A percentile compares a stretch with the other conserved stretches of the same genome.
phyloP scores from a whole-genome alignment of 139 green algal species.

The Chlorella sp. region DNA sequence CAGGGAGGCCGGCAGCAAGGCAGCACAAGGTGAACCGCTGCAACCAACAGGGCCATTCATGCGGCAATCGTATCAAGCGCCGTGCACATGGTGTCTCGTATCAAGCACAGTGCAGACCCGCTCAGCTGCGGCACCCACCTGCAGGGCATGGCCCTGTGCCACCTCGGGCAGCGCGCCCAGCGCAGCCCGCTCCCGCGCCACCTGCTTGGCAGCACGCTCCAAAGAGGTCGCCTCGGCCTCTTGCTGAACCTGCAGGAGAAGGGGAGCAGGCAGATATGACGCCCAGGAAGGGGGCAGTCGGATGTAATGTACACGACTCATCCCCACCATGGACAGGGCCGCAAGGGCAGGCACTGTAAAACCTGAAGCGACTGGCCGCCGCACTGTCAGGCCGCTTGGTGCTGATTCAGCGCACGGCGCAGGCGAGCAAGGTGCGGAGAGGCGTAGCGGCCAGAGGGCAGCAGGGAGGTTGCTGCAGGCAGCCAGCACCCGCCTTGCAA shows the following conservation, averaged over 20 bases:
- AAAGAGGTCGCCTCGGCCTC: conserved; percentile 1
- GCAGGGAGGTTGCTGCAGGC: too few species aligned
- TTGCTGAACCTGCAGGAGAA: background rate
- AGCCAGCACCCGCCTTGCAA: too few species aligned
- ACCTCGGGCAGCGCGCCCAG: conserved; percentile 18
- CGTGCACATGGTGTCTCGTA: background rate
- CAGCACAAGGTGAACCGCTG: background rate
- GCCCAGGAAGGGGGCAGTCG: background rate
- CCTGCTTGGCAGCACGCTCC: conserved; percentile 9
- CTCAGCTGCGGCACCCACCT: background rate
- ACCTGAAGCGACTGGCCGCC: background rate
- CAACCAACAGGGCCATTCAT: background rate
- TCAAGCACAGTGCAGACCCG: background rate
- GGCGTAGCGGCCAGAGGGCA: too few species aligned
- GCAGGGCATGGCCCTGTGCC: conserved; percentile 22
- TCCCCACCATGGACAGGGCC: too few species aligned
- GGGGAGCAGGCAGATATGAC: background rate
- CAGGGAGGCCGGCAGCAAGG: too few species aligned
- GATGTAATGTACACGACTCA: too few species aligned
- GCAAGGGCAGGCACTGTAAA: background rate
- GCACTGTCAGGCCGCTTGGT: too few species aligned
- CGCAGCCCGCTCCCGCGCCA: background rate
- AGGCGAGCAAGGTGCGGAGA: too few species aligned
- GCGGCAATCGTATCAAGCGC: background rate
- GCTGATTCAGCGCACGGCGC: too few species aligned